Evolutionary conservation across 176 grass and related monocot species (phyloP).

Genomic region (Dactylis glomerata): DNA sequence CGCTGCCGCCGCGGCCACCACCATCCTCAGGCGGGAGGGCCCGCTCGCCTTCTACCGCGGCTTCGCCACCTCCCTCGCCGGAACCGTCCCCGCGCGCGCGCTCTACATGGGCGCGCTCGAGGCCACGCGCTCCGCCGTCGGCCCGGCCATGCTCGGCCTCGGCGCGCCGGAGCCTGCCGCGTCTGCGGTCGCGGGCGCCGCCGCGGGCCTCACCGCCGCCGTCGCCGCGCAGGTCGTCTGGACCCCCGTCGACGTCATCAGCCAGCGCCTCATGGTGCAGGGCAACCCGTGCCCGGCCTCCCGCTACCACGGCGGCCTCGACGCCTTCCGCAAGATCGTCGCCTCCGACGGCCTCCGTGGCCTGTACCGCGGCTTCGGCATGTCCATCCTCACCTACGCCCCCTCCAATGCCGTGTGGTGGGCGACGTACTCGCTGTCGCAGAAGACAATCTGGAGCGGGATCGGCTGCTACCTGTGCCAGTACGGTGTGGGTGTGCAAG

Average conservation of each 20-base stretch:
- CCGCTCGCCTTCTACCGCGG: slow-evolving; percentile 72
- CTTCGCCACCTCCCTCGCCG: slow-evolving; percentile 66
- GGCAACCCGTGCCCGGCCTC: slow-evolving; percentile 39
- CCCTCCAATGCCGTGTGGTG: slow-evolving; percentile 88
- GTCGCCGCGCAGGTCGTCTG: slow-evolving; percentile 70
- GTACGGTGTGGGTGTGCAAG: slow-evolving; percentile 50
- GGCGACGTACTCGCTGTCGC: slow-evolving; percentile 66
- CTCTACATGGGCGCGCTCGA: slow-evolving; percentile 84
- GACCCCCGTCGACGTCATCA: slow-evolving; percentile 75
- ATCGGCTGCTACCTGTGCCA: slow-evolving; percentile 55
- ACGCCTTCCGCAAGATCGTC: slow-evolving; percentile 68
- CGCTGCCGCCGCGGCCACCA: slow-evolving; percentile 24
- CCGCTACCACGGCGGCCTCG: slow-evolving; percentile 57
- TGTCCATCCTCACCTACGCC: slow-evolving; percentile 83
- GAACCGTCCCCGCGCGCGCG: slow-evolving; percentile 68
- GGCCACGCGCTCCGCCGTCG: slow-evolving; percentile 53
- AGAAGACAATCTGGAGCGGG: slow-evolving; percentile 68
- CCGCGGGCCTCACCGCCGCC: slow-evolving; percentile 42
- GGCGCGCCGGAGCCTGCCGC: slow-evolving; percentile 47
- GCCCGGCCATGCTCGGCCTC: slow-evolving; percentile 30
- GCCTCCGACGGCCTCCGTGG: slow-evolving; percentile 51
- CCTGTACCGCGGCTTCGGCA: slow-evolving; percentile 72
- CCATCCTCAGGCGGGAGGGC: slow-evolving; percentile 60
- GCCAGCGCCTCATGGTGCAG: slow-evolving; percentile 85
- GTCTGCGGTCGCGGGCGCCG: slow-evolving; percentile 35